Evolutionary conservation across 164 flowering plant genomes (phyloP).

Genomic region (Euptelea pleiosperma): DNA sequence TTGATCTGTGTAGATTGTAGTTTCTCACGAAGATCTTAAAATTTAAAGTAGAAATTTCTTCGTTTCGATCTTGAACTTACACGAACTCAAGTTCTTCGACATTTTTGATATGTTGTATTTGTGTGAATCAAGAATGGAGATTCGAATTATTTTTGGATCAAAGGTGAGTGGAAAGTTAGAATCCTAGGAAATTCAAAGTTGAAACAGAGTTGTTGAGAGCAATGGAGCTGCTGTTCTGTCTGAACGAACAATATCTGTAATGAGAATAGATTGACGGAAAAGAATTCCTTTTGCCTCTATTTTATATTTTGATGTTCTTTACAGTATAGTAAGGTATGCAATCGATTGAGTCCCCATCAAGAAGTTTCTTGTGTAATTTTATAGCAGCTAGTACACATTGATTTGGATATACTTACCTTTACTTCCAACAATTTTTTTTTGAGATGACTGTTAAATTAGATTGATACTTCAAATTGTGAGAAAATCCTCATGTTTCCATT

Average conservation of each 20-base stretch:
- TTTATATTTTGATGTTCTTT: conserved; percentile 7
- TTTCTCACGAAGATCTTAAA: not conserved
- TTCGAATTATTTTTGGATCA: conserved; percentile 4
- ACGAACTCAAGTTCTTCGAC: too few species aligned
- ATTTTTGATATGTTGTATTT: not conserved
- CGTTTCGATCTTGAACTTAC: not conserved
- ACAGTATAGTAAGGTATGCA: too few species aligned
- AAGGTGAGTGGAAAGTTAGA: conserved; percentile 19
- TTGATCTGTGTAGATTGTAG: not conserved
- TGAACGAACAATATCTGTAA: conserved; percentile 33
- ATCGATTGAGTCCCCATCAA: too few species aligned
- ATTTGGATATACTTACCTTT: too few species aligned
- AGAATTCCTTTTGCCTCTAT: conserved; percentile 18
- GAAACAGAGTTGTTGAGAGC: conserved; percentile 12
- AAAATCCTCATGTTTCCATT: conserved; percentile 5
- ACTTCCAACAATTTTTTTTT: not conserved
- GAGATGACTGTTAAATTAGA: not conserved
- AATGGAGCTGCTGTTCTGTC: conserved; percentile 21
- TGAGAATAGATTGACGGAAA: conserved; percentile 15
- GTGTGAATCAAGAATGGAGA: not conserved
- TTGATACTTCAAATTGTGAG: conserved; percentile 1
- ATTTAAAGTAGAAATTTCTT: not conserved
- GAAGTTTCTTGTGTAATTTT: too few species aligned
- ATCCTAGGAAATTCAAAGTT: conserved; percentile 16
- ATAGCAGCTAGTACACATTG: too few species aligned